A percentile compares a stretch with the other conserved stretches of the same genome.
These are phyloP conservation scores for Phlebopus sp. DNA, from an alignment of 1,284 basidiomycete species.

Conservation along the genomic window DNA sequence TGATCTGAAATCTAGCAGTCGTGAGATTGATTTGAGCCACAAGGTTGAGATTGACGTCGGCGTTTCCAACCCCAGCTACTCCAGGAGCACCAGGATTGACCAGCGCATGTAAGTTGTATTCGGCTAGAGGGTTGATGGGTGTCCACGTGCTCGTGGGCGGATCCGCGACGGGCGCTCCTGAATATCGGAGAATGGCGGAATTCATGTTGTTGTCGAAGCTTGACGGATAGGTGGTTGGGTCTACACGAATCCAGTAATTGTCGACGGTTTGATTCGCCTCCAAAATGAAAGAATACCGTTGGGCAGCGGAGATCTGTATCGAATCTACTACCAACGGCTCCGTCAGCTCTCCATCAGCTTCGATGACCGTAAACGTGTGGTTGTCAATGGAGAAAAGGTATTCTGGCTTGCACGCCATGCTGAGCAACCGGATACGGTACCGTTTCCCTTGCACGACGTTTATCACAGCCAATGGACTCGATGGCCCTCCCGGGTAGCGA, in stretches of 20 bases:
- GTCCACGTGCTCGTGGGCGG: slow-evolving; percentile 33
- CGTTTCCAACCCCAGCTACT: slow-evolving; percentile 20
- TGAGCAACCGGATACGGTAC: slow-evolving; percentile 44
- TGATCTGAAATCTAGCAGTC: slow-evolving; percentile 21
- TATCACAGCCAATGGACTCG: slow-evolving; percentile 32
- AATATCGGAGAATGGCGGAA: slow-evolving; percentile 53
- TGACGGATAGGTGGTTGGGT: slow-evolving; percentile 22
- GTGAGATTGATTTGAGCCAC: slow-evolving; percentile 17
- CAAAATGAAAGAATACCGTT: slow-evolving; percentile 40
- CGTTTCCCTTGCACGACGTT: slow-evolving; percentile 29
- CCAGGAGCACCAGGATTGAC: slow-evolving; percentile 17
- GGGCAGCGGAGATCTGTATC: slow-evolving; percentile 31
- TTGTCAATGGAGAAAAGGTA: slow-evolving; percentile 41
- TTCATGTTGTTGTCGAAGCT: slow-evolving; percentile 25
- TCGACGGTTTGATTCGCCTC: slow-evolving; percentile 35
- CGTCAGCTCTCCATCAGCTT: slow-evolving; percentile 40
- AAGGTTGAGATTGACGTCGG: slow-evolving; percentile 23
- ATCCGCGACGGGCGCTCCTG: slow-evolving; percentile 40
- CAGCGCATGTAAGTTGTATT: slow-evolving; percentile 15
- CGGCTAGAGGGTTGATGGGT: slow-evolving; percentile 8
- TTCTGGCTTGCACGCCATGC: slow-evolving; percentile 40
- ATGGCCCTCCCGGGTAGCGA: slow-evolving; percentile 37
- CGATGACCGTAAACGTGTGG: slow-evolving; percentile 39
- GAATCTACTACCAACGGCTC: slow-evolving; percentile 30
- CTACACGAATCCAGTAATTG: slow-evolving; percentile 39